Evolutionary conservation across 1,139 yeast genomes (phyloP).

Genomic region (Scheffersomyces stambukii): DNA sequence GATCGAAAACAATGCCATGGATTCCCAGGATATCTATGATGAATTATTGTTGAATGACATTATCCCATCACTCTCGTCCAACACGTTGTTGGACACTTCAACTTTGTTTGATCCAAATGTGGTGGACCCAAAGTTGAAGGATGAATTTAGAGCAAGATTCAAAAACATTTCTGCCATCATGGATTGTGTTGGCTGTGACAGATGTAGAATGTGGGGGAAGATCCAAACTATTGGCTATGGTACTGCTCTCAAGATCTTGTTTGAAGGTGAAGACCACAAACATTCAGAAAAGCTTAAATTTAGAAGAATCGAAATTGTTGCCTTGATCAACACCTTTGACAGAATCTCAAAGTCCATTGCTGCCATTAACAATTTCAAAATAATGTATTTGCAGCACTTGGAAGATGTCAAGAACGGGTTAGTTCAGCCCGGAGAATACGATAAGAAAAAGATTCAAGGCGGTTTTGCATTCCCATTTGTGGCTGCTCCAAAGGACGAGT

Average conservation of each 20-base stretch:
- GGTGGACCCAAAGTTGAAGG: conserved; percentile 57
- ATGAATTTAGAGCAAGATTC: conserved; percentile 81
- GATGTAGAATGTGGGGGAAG: conserved; percentile 98
- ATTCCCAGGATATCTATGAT: conserved; percentile 37
- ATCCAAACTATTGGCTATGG: conserved; percentile 97
- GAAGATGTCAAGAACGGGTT: conserved; percentile 38
- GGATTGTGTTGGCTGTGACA: conserved; percentile 98
- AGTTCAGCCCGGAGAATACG: conserved; percentile 42
- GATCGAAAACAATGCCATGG: conserved; percentile 37
- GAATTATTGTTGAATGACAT: conserved; percentile 23
- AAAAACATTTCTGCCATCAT: conserved; percentile 86
- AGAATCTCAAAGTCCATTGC: conserved; percentile 81
- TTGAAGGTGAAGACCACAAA: conserved; percentile 59
- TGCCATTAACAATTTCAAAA: conserved; percentile 69
- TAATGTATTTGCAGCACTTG: conserved; percentile 43
- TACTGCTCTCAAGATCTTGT: conserved; percentile 84
- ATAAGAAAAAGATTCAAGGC: conserved; percentile 22
- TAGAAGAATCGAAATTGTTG: conserved; percentile 83
- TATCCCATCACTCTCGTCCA: conserved; percentile 22
- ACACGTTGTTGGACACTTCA: conserved; percentile 42
- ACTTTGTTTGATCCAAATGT: conserved; percentile 56
- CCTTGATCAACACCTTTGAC: conserved; percentile 87
- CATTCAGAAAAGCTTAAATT: conserved; percentile 42
- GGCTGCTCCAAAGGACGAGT: no score
- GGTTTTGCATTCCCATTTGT: conserved; percentile 43